phyloP scores from a whole-genome alignment of 2,329 filamentous ascomycete species.

The Nemania sp. region DNA sequence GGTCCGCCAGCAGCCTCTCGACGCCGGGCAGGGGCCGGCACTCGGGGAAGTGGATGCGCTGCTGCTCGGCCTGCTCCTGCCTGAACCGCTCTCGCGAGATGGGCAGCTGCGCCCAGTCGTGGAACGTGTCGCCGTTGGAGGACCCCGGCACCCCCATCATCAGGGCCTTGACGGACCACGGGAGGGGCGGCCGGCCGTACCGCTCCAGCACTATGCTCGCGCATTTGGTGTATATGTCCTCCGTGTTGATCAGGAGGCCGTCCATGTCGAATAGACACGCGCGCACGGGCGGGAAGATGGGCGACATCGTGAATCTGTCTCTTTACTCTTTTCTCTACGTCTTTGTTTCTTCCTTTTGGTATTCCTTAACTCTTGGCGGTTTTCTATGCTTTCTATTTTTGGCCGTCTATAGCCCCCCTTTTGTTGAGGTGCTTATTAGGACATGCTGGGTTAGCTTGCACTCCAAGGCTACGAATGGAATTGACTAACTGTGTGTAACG shows the following conservation, averaged over 20 bases:
- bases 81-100: conserved; percentile 65
- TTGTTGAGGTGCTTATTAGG: neutral
- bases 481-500: neutral
- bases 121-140: conserved; percentile 39
- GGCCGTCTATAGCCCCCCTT: neutral
- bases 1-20: conserved; percentile 53
- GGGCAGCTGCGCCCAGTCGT: conserved; percentile 71
- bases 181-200: conserved; percentile 64
- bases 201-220: conserved; percentile 68
- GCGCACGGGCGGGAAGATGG: conserved; percentile 56
- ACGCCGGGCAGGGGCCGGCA: conserved; percentile 68
- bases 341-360: too few relatives aligned
- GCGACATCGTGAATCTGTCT: neutral
- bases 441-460: conserved; percentile 1
- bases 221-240: conserved; percentile 70
- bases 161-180: conserved; percentile 76
- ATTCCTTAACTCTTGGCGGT: neutral
- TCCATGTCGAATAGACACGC: conserved; percentile 84
- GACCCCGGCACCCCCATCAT: conserved; percentile 65
- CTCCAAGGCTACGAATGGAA: neutral
- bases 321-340: too few relatives aligned
- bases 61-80: conserved; percentile 55
- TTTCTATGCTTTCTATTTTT: neutral
- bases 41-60: conserved; percentile 61
- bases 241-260: conserved; percentile 74